Evolutionary conservation across 768 basidiomycete genomes (phyloP), one percentile per base, ranked within the genome.

Genomic region (Tephrocybe sp.): DNA sequence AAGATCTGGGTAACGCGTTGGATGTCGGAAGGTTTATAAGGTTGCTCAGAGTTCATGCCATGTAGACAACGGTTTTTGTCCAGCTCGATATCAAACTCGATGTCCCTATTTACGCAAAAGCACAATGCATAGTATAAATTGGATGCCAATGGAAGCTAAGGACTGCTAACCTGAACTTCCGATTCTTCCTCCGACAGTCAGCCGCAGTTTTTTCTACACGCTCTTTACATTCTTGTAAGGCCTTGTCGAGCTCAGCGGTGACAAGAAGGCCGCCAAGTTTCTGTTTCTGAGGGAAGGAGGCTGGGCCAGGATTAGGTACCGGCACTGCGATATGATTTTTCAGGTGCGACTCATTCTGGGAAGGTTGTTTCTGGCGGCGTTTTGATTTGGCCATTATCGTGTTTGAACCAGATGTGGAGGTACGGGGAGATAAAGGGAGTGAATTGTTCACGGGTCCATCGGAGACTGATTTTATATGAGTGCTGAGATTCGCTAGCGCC

Each of bases 31-130:
- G 50, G 50, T 44, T 43, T 57, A 57, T 30, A 50, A n/a, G 14
- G 54, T 42, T 20, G 18, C 10, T 44, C 26, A 2, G 4, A 43
- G 8, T 9, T n/a, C 26, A 78, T 58, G 3, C 75, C 71, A 46
- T 74, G 62, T 18, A 79, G 61, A 56, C 78, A 80, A 30, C 56
- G 44, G 54, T 77, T 73, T 34, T 69, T 70, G 34, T 73, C 74
- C 1, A 78, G 58, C 54, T 83, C 82, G 48, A 82, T 80, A 52
- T 80, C 79, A 6, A 50, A 84, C 53, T 80, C 80, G n/a, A 50
- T 24, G 28, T 58, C 57, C n/a, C 53, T 58, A n/a, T n/a, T n/a
- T n/a, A n/a, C n/a, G n/a, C n/a, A n/a, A n/a, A n/a, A n/a, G n/a
- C n/a, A n/a, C n/a, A n/a, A n/a, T n/a, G n/a, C n/a, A n/a, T n/a